Evolutionary conservation across 768 basidiomycete genomes (phyloP).

Genomic region (Agaricus blazei): DNA sequence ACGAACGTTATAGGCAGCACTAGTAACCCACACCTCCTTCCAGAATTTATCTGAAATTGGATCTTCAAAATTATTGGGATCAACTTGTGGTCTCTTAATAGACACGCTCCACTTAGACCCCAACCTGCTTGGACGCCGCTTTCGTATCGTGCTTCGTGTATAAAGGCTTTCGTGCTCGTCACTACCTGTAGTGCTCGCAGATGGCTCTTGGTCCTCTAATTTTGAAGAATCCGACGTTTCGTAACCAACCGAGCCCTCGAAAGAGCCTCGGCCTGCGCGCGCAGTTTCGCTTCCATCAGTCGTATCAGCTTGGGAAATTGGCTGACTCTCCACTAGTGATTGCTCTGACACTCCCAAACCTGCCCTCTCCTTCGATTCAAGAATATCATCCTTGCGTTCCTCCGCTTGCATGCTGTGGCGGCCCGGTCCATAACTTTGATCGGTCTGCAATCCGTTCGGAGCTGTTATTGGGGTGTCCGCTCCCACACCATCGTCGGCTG

Average conservation of each 20-base stretch:
- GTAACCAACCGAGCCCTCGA: neutral
- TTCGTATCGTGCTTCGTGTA: conserved; percentile 34
- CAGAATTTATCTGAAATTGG: conserved; percentile 86
- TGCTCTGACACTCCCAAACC: conserved; percentile 64
- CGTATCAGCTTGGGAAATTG: conserved; percentile 15
- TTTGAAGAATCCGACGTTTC: conserved; percentile 2
- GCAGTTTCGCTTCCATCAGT: conserved; percentile 4
- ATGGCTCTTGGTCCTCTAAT: conserved; percentile 19
- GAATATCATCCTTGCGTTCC: conserved; percentile 43
- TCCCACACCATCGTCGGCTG: conserved; percentile 36
- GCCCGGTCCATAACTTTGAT: conserved; percentile 33
- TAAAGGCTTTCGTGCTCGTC: conserved; percentile 43
- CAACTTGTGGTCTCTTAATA: conserved; percentile 64
- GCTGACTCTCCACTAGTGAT: conserved; percentile 46
- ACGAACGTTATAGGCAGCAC: conserved; percentile 84
- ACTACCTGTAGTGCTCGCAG: conserved; percentile 47
- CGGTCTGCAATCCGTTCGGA: conserved; percentile 34
- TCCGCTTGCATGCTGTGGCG: conserved; percentile 37
- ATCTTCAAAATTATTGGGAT: conserved; percentile 80
- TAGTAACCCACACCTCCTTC: conserved; percentile 85
- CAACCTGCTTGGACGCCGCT: conserved; percentile 47
- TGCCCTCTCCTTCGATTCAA: conserved; percentile 45
- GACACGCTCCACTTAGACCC: conserved; percentile 60
- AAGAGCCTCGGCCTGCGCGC: neutral
- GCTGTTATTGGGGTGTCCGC: conserved; percentile 31